Evolutionary conservation across 352 stramenopile genomes (phyloP).

Genomic region (Phytopythium sindhum): DNA sequence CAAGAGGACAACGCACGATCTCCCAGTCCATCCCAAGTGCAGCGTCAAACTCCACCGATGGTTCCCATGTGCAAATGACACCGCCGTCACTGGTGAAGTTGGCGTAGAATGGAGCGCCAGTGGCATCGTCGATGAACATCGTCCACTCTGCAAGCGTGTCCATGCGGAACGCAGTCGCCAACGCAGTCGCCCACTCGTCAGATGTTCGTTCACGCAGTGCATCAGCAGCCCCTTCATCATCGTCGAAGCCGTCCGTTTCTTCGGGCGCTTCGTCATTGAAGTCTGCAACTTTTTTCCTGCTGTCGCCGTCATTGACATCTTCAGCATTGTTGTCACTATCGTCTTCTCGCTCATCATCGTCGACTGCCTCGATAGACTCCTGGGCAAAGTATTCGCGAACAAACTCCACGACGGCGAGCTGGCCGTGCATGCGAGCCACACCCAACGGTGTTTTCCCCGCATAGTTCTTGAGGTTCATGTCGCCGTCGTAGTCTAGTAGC

Average conservation of each 20-base stretch:
- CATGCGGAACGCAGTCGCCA: constrained; percentile 46
- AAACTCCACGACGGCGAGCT: constrained; percentile 53
- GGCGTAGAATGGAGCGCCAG: constrained; percentile 51
- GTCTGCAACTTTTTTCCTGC: constrained; percentile 4
- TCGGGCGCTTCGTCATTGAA: neutral
- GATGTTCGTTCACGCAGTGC: constrained; percentile 14
- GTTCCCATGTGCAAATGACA: constrained; percentile 46
- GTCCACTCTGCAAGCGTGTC: constrained; percentile 67
- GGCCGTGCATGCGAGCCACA: constrained; percentile 67
- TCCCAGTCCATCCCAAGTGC: constrained; percentile 57
- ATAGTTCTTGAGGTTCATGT: constrained; percentile 87
- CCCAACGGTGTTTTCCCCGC: constrained; percentile 72
- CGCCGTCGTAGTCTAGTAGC: constrained; percentile 70
- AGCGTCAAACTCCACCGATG: constrained; percentile 68
- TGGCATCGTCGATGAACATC: constrained; percentile 61
- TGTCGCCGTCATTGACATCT: neutral
- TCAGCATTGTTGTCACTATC: neutral
- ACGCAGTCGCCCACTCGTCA: constrained; percentile 41
- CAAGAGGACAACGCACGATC: constrained; percentile 36
- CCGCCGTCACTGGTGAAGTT: constrained; percentile 5
- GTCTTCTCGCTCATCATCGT: constrained; percentile 10
- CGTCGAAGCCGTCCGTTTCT: constrained; percentile 11
- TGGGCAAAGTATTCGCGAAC: constrained; percentile 59
- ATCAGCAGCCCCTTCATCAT: constrained; percentile 15
- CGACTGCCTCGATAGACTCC: constrained; percentile 20